Base-by-base conservation (phyloP, 2,329 filamentous ascomycete genomes). In the Apiospora arundinis region DNA sequence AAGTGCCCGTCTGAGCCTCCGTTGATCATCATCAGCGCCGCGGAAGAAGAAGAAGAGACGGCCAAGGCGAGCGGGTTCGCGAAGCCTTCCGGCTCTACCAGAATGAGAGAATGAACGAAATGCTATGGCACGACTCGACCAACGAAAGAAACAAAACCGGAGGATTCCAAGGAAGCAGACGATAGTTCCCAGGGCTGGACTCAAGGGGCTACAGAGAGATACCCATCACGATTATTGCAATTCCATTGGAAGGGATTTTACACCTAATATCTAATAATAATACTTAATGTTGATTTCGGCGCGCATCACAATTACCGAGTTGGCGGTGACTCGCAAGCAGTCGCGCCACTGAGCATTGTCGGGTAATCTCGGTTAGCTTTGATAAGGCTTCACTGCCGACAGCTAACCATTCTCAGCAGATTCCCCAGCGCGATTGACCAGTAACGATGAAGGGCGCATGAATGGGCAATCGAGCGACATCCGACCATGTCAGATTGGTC, bases 101-200 rank as follows among this genome's bases (percentile, higher is more conserved):
- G 56, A 8, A 63, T 63, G 56, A 63, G 56, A 63, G 56, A 32
- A 40, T 63, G 11, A 63, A 63, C 8, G 56, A n/a, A 48, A n/a
- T 40, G 32, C 28, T 11, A 40, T 9, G 11, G 25, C 40, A 63
- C 32, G 56, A 63, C 56, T 32, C 9, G 56, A n/a, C 32, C 21
- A n/a, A 40, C 18, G 28, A 63, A 6, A 37, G 11, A 32, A 56
- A 28, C 23, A 8, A 32, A 40, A 40, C 28, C 18, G 21, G 18
- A 14, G 40, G 32, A 40, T 63, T 40, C 7, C 9, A 63, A 14
- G 32, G 32, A n/a, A n/a, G 14, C 28, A 40, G 2, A 63, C 56
- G 9, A 63, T n/a, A 40, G 56, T 40, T 63, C 32, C 32, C 32
- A 16, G 56, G 23, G 56, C 56, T 63, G 56, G 56, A 63, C 56